Conservation (phyloP, 2,329 filamentous ascomycete genomes). For the Zymoseptoria passerinii region DNA sequence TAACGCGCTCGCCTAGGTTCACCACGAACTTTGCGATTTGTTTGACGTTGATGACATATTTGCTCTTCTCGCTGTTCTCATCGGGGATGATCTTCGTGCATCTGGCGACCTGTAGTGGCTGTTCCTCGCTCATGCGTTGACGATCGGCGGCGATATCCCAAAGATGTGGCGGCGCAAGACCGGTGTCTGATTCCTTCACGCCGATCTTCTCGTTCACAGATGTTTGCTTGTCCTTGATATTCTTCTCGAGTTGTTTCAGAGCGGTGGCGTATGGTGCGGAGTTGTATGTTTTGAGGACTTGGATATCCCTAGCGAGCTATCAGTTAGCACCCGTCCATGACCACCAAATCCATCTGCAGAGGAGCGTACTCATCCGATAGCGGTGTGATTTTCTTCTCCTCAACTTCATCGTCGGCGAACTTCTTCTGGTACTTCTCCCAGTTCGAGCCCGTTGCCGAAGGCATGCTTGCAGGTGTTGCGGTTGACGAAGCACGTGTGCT, state of each 20-base stretch:
- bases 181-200: constrained; percentile 87
- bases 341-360: background rate
- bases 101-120: constrained; percentile 90
- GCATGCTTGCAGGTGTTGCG: constrained; percentile 49
- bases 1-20: constrained; percentile 91
- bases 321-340: constrained; percentile 6
- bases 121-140: constrained; percentile 97
- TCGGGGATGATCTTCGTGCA: constrained; percentile 99
- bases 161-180: constrained; percentile 92
- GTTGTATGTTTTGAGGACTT: constrained; percentile 98
- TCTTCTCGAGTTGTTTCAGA: constrained; percentile 95
- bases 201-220: constrained; percentile 99
- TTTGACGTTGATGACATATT: constrained; percentile 99
- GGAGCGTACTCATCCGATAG: constrained; percentile 81
- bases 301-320: constrained; percentile 73
- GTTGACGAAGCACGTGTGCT: background rate
- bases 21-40: constrained; percentile 99
- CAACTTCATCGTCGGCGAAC: constrained; percentile 90
- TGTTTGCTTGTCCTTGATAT: constrained; percentile 98
- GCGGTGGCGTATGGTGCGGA: constrained; percentile 89
- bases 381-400: constrained; percentile 99
- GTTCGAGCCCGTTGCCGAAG: constrained; percentile 83
- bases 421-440: constrained; percentile 99
- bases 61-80: constrained; percentile 93
- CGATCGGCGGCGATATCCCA: constrained; percentile 98